Evolutionary conservation across 306 rosid genomes (phyloP), one percentile per base, ranked within the genome.

Genomic region (Quercus rubra): DNA sequence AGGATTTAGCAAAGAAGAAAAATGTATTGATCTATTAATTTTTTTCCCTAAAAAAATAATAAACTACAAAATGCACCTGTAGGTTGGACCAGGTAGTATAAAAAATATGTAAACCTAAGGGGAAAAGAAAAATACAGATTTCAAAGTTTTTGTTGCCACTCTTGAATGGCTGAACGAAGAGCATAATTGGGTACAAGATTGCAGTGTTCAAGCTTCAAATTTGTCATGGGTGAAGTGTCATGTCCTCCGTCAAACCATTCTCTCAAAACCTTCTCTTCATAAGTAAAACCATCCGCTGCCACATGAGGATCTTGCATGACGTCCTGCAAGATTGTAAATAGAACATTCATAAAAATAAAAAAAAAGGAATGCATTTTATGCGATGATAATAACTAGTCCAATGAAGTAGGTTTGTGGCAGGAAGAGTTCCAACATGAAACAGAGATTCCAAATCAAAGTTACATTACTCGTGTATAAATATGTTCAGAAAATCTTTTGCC

Each of bases 271-370:
- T 86, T 89, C 1, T 90, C 94, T 83, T 94, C 98, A n/a, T 94
- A 94, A 52, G 96, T 90, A 54, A 83, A 87, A 46, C 97, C 98
- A 46, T 94, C 98, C 0, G 94, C 94, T 14, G 96, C 94, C 23
- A 94, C 93, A 28, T 89, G 97, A 4, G 98, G 98, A 83, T 90
- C 91, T 73, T 70, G 80, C 98, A 92, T 94, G 17, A 92, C 87
- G 85, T 92, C 94, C 98, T 94, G 90, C 86, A 72, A 52, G 77
- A 79, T 82, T 43, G 76, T 30, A 86, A 54, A 43, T 43, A 20
- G 62, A 59, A 56, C 25, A 31, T 6, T 63, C 70, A 8, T 2
- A 7, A 15, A 0, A 18, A 41, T 13, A 51, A 55, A 19, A 10
- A 41, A 19, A 51, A 55, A 19, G 27, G 33, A 10, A 18, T 23